These are phyloP conservation scores for Colletotrichum sp. DNA, from an alignment of 2,329 filamentous ascomycete species.

Conservation along the genomic window DNA sequence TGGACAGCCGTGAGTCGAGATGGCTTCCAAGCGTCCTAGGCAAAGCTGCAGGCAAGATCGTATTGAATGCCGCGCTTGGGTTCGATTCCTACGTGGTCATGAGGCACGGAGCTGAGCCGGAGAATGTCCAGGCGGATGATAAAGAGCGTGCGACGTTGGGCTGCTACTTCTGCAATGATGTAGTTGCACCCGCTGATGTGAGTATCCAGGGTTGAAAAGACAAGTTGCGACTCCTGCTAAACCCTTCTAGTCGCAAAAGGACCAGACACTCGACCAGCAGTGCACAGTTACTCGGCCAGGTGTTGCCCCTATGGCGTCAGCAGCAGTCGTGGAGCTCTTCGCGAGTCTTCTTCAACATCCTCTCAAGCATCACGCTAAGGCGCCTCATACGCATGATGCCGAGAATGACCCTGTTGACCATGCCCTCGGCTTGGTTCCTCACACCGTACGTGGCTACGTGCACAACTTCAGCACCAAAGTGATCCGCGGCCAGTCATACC, in stretches of 20 bases:
- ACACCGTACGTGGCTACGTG: constrained; percentile 81
- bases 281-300: constrained; percentile 96
- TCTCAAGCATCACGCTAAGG: constrained; percentile 64
- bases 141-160: constrained; percentile 74
- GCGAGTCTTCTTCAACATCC: constrained; percentile 90
- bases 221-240: not conserved
- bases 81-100: constrained; percentile 98
- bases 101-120: constrained; percentile 80
- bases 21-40: constrained; percentile 98
- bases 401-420: constrained; percentile 63
- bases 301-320: constrained; percentile 89
- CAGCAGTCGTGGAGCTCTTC: constrained; percentile 87
- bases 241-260: constrained; percentile 78
- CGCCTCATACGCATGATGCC: constrained; percentile 53
- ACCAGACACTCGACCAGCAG: constrained; percentile 95
- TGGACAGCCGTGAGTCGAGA: constrained; percentile 93
- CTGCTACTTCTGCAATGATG: constrained; percentile 99
- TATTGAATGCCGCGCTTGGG: constrained; percentile 94
- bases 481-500: constrained; percentile 76
- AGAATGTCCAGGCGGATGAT: constrained; percentile 31
- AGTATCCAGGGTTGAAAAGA: constrained; percentile 41
- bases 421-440: constrained; percentile 73
- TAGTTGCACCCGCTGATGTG: constrained; percentile 92
- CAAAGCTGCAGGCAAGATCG: constrained; percentile 90
- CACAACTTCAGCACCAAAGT: constrained; percentile 76